These are phyloP conservation scores for Suhomyces ambrosiae DNA, from an alignment of 1,139 yeast species.

Conservation along the genomic window DNA sequence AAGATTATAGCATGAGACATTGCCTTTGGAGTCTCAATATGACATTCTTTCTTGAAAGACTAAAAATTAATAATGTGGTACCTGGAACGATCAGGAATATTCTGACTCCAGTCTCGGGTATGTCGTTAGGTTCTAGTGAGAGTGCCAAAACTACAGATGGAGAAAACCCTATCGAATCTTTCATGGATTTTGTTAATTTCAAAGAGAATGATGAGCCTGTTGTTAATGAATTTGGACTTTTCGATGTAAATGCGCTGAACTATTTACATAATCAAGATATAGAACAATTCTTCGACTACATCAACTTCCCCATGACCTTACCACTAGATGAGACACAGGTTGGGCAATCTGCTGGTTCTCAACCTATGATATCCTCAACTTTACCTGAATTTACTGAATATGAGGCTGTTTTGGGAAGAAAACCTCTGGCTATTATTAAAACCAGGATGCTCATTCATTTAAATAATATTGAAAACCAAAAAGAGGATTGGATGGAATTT, in stretches of 20 bases:
- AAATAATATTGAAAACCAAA: not conserved
- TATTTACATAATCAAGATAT: too few species aligned
- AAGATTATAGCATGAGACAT: too few species aligned
- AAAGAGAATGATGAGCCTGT: too few species aligned
- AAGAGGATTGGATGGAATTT: constrained; percentile 1
- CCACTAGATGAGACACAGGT: too few species aligned
- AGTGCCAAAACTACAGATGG: not conserved
- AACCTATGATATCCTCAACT: too few species aligned
- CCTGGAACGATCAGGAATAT: not conserved
- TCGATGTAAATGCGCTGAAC: too few species aligned
- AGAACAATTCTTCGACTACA: too few species aligned
- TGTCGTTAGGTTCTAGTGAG: not conserved
- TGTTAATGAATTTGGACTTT: not conserved
- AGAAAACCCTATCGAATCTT: not conserved
- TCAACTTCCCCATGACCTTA: too few species aligned
- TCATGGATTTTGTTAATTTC: too few species aligned
- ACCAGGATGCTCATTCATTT: not conserved
- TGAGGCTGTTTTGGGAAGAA: not conserved
- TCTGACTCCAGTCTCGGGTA: not conserved
- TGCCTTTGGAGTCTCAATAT: not conserved
- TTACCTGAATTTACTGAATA: too few species aligned
- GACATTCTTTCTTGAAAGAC: not conserved
- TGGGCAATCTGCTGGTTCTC: too few species aligned
- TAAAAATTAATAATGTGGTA: not conserved
- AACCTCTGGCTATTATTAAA: not conserved